A percentile compares a stretch with the other conserved stretches of the same genome.
These are phyloP conservation scores for Tieghemiomyces parasiticus DNA, from an alignment of 192 early-diverging fungal genomes.

Conservation along the genomic window DNA sequence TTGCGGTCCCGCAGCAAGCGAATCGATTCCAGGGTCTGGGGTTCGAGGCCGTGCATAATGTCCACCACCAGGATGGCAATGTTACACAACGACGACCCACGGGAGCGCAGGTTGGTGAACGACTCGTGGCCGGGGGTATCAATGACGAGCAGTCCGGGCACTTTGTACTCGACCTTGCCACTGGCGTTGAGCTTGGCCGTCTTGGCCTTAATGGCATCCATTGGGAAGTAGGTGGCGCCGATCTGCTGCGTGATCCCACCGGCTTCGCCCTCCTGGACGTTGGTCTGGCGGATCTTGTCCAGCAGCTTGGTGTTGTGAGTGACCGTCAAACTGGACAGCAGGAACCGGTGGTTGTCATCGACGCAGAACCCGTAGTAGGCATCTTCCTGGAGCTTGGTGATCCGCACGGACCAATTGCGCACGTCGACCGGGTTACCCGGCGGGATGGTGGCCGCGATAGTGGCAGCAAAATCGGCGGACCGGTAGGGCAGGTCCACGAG, in stretches of 20 bases:
- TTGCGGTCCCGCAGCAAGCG: constrained; percentile 79
- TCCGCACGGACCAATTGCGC: constrained; percentile 26
- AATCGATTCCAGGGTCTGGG: constrained; percentile 94
- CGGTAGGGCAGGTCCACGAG: no score
- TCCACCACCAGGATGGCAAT: constrained; percentile 98
- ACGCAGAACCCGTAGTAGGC: constrained; percentile 39
- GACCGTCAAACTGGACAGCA: constrained; percentile 31
- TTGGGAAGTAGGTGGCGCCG: constrained; percentile 98
- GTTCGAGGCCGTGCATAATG: constrained; percentile 98
- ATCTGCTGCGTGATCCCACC: constrained; percentile 99
- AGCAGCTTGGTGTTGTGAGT: constrained; percentile 84
- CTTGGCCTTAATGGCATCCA: constrained; percentile 84
- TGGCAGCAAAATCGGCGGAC: no score
- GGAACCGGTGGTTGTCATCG: constrained; percentile 36
- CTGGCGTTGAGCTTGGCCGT: constrained; percentile 57
- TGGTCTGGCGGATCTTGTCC: constrained; percentile 98
- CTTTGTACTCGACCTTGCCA: constrained; percentile 51
- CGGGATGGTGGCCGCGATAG: no score
- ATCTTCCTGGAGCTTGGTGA: constrained; percentile 20
- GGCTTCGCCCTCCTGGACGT: constrained; percentile 98
- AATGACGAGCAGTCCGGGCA: constrained; percentile 90
- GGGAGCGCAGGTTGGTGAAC: constrained; percentile 89
- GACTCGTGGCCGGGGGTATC: constrained; percentile 99
- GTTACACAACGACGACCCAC: constrained; percentile 96
- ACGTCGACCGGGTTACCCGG: no score